phyloP scores from a whole-genome alignment of 1,284 basidiomycete genomes.

The Meripilus lineatus region DNA sequence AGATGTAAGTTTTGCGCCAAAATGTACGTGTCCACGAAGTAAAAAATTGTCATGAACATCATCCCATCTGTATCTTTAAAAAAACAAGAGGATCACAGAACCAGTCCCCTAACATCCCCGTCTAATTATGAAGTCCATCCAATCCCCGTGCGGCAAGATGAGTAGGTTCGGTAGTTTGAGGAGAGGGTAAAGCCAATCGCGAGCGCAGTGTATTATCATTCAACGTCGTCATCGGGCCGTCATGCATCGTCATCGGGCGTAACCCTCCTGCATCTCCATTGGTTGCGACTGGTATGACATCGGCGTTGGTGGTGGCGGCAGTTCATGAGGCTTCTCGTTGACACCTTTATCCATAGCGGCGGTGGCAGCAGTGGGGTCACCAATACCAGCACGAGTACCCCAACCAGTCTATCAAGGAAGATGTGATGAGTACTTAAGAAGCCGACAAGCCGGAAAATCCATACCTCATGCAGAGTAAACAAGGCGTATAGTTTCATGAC shows the following conservation, averaged over 20 bases:
- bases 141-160: no score
- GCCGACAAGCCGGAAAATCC: slow-evolving; percentile 3
- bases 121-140: no score
- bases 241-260: slow-evolving; percentile 29
- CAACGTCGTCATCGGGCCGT: no score
- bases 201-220: no score
- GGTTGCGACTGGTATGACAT: slow-evolving; percentile 26
- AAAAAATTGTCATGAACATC: no score
- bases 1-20: no score
- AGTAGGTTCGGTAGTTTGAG: no score
- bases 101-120: no score
- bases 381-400: slow-evolving; percentile 89
- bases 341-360: slow-evolving; percentile 44
- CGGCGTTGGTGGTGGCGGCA: slow-evolving; percentile 17
- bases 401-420: slow-evolving; percentile 62
- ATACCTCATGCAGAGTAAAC: slow-evolving; percentile 28
- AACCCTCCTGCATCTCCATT: slow-evolving; percentile 31
- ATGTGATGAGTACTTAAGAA: not conserved
- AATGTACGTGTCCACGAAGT: no score
- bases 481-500: slow-evolving; percentile 32
- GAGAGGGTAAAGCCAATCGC: no score
- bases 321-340: slow-evolving; percentile 20
- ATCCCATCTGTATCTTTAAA: no score
- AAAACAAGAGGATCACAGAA: no score
- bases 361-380: slow-evolving; percentile 70